phyloP scores from a whole-genome alignment of 306 rosid species.

The Begonia masoniana region DNA sequence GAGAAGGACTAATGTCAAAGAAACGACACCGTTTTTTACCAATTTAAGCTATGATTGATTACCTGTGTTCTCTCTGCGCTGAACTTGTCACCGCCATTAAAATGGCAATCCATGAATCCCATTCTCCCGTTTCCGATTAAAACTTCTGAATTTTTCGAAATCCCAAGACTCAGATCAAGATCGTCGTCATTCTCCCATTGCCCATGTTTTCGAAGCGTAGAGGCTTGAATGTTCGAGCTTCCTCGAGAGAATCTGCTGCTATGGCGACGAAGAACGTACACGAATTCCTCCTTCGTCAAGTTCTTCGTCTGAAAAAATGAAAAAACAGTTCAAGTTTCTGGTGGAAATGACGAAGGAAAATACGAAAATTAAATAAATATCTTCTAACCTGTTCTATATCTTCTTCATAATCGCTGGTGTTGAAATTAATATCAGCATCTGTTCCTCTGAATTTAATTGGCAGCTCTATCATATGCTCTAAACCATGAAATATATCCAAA shows the following conservation, averaged over 20 bases:
- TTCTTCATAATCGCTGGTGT: conserved; percentile 26
- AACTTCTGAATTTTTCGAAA: conserved; percentile 18
- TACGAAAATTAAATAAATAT: too few relatives aligned
- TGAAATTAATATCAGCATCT: conserved; percentile 44
- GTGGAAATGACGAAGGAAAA: too few relatives aligned
- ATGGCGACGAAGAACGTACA: conserved; percentile 31
- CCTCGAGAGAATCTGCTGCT: conserved; percentile 30
- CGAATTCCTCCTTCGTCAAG: conserved; percentile 34
- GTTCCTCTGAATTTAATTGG: conserved; percentile 42
- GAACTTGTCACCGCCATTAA: too few relatives aligned
- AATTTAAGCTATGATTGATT: too few relatives aligned
- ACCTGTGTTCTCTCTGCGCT: too few relatives aligned
- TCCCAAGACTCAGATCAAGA: conserved; percentile 43
- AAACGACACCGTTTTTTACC: too few relatives aligned
- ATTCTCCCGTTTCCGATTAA: conserved; percentile 9
- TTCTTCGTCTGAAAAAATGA: conserved; percentile 14
- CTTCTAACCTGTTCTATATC: conserved; percentile 31
- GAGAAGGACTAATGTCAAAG: too few relatives aligned
- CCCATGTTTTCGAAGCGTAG: conserved; percentile 23
- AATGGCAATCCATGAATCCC: conserved; percentile 11
- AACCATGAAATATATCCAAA: not conserved
- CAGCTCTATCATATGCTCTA: conserved; percentile 52
- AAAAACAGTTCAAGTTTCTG: too few relatives aligned
- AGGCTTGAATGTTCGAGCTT: conserved; percentile 23
- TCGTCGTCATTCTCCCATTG: conserved; percentile 26